phyloP scores from a whole-genome alignment of 345 rosid genomes.

The Physaria fendleri region DNA sequence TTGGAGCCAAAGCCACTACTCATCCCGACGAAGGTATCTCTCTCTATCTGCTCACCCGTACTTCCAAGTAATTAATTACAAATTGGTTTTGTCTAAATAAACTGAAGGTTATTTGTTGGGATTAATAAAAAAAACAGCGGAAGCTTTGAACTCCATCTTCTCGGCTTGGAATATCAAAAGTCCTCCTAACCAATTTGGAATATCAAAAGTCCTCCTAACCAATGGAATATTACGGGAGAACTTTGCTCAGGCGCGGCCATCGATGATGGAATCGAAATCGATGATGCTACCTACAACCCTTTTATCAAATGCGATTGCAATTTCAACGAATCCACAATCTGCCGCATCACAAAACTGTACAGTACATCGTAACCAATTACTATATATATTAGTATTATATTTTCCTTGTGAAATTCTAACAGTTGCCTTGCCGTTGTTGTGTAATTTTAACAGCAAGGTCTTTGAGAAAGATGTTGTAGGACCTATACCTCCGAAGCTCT shows the following conservation, averaged over 20 bases:
- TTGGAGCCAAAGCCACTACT: not conserved
- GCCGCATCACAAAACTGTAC: constrained; percentile 31
- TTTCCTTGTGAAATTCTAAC: not conserved
- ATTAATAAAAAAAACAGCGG: constrained; percentile 1
- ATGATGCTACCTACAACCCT: constrained; percentile 28
- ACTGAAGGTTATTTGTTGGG: not conserved
- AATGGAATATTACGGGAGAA: constrained; percentile 52
- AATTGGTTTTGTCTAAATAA: not conserved
- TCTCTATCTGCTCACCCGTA: not conserved
- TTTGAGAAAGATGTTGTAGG: constrained; percentile 17
- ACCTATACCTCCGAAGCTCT: constrained; percentile 28
- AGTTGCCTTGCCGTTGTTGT: no score
- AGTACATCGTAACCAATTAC: not conserved
- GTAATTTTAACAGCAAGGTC: constrained; percentile 35
- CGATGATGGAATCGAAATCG: constrained; percentile 29
- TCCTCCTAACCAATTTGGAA: no score
- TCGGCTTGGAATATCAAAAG: not conserved
- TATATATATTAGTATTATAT: not conserved
- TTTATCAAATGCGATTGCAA: constrained; percentile 48
- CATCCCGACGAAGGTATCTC: constrained; percentile 7
- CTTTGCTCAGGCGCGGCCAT: constrained; percentile 50
- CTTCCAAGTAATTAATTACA: not conserved
- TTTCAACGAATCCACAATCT: constrained; percentile 23
- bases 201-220: not conserved
- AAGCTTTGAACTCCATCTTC: constrained; percentile 19